Base-by-base conservation (phyloP, 116 monocot genomes). In the Iris pallida region DNA sequence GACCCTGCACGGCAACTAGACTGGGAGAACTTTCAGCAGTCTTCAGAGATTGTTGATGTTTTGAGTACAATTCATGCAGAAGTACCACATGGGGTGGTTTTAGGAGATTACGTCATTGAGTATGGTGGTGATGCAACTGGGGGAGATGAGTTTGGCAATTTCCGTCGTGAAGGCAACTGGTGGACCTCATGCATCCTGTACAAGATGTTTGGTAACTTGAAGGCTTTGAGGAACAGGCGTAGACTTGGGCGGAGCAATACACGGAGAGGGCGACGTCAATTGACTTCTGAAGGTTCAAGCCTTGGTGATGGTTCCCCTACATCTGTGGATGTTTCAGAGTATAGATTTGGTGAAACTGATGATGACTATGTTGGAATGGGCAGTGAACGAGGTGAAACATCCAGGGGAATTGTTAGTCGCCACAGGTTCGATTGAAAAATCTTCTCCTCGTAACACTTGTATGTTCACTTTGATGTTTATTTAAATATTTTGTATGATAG, bases 21-120 rank as follows among this genome's bases (percentile, higher is more conserved):
- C 55, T 92, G 91, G 91, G 91, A 88, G 20, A 92, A 92, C 59
- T 82, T 85, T 51, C 79, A 85, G 66, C 84, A 88, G 65, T 83
- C 83, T 2, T 84, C 79, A 7, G 88, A 81, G 47, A 84, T 88
- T 11, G 71, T 88, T 41, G 88, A 88, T 76, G 84, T 88, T 9
- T 74, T 88, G 57, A 88, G 79, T 65, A 81, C 83, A 9, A 88
- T 88, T 46, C 84, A 84, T 45, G 64, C 84, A 6, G 77, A 88
- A 71, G 84, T 88, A 30, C 88, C 88, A 18, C 81, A 76, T 79
- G 84, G 84, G 10, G 79, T 83, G 12, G 88, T 88, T 3, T 76
- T 88, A 67, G 88, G 88, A 19, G 88, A 88, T 73, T 88, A 88
- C 74, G 88, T 88, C 2, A 88, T 88, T 9, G 84, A 88, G 53